Conservation (phyloP, 306 rosid species). For the Rubus parviflorus region DNA sequence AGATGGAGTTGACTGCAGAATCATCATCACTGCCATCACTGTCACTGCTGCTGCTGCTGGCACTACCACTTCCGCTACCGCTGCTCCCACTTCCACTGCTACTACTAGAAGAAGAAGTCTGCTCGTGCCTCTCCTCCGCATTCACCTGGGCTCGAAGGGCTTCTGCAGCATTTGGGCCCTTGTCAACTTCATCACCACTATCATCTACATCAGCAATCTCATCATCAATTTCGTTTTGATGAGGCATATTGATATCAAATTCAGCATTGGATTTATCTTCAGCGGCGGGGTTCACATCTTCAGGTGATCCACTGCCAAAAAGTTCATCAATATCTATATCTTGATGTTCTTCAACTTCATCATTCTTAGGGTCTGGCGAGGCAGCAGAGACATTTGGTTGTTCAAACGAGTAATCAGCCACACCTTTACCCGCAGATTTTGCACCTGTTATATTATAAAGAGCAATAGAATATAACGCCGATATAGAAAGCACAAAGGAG, state of each 20-base stretch:
- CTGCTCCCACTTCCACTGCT: constrained; percentile 69
- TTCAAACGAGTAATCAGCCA: constrained; percentile 44
- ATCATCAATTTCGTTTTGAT: constrained; percentile 62
- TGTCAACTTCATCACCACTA: constrained; percentile 84
- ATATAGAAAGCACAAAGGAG: constrained; percentile 7
- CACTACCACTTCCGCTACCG: constrained; percentile 41
- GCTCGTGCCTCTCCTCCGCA: constrained; percentile 64
- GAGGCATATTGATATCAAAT: constrained; percentile 55
- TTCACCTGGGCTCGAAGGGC: constrained; percentile 75
- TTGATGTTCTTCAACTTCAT: constrained; percentile 61
- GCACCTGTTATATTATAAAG: constrained; percentile 43
- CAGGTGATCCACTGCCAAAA: constrained; percentile 64
- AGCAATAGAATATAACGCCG: constrained; percentile 17
- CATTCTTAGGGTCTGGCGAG: constrained; percentile 58
- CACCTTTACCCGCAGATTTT: constrained; percentile 49
- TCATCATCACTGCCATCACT: constrained; percentile 86
- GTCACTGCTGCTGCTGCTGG: constrained; percentile 75
- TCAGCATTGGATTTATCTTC: constrained; percentile 63
- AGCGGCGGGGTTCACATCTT: constrained; percentile 49
- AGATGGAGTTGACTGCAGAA: constrained; percentile 65
- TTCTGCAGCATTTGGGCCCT: constrained; percentile 87
- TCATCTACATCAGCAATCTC: constrained; percentile 89
- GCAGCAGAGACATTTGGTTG: constrained; percentile 40
- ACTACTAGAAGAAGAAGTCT: constrained; percentile 70
- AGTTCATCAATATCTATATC: constrained; percentile 68